Conservation (phyloP, 2,329 filamentous ascomycete species). For the Trichoderma sp. region DNA sequence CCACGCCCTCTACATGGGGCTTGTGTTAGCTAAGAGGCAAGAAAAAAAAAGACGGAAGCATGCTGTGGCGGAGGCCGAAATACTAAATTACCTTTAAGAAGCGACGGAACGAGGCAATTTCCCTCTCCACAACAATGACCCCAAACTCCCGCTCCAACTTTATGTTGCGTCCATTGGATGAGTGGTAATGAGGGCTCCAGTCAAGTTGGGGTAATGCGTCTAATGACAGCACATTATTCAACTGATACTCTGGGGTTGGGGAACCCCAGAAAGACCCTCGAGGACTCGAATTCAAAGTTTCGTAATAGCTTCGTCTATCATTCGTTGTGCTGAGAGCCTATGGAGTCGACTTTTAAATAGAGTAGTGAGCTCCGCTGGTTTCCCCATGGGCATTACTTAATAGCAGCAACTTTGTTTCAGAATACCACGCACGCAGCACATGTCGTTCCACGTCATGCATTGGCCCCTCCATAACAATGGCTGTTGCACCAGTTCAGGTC, state of each 20-base stretch:
- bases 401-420: not conserved
- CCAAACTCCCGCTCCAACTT: not conserved
- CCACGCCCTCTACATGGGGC: not conserved
- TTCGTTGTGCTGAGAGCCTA: not conserved
- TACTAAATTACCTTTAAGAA: not conserved
- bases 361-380: not conserved
- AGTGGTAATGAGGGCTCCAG: not conserved
- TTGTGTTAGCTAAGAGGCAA: not conserved
- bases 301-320: not conserved
- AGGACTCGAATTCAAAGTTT: not conserved
- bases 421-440: not conserved
- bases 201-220: not conserved
- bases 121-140: constrained; percentile 5
- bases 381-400: not conserved
- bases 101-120: not conserved
- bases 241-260: not conserved
- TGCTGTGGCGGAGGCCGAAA: not conserved
- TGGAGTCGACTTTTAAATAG: not conserved
- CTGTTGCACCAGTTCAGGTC: not conserved
- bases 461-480: not conserved
- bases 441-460: not conserved
- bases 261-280: constrained; percentile 17
- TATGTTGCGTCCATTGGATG: not conserved
- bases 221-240: constrained; percentile 16
- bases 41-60: not conserved